phyloP scores from a whole-genome alignment of 176 grass and related monocot species.

The Eragrostis nindensis region DNA sequence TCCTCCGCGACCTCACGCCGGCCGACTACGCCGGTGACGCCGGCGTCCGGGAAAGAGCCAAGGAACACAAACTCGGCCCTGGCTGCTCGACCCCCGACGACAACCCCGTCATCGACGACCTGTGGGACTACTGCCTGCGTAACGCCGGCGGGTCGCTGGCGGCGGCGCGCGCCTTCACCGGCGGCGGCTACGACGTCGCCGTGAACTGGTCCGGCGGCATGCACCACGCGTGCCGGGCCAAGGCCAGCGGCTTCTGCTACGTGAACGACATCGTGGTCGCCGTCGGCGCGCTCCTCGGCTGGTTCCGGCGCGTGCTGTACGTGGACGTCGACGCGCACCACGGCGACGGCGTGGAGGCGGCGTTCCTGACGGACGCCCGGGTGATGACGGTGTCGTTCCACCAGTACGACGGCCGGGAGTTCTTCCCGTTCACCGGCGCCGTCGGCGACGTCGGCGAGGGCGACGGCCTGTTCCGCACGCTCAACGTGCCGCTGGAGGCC shows the following conservation, averaged over 20 bases:
- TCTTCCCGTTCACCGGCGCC: slow-evolving; percentile 56
- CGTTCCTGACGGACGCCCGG: slow-evolving; percentile 49
- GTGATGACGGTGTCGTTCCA: slow-evolving; percentile 78
- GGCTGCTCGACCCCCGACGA: no score
- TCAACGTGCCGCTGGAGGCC: slow-evolving; percentile 60
- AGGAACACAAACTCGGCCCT: no score
- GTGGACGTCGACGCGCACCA: slow-evolving; percentile 81
- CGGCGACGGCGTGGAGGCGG: slow-evolving; percentile 63
- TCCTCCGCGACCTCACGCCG: slow-evolving; percentile 42
- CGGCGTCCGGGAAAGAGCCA: no score
- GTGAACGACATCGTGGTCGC: slow-evolving; percentile 67
- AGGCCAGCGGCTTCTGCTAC: slow-evolving; percentile 64
- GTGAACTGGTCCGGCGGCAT: slow-evolving; percentile 64
- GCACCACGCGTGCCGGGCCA: slow-evolving; percentile 52
- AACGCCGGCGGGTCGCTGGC: slow-evolving; percentile 53
- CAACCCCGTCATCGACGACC: slow-evolving; percentile 52
- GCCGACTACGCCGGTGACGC: no score
- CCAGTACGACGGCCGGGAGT: slow-evolving; percentile 2
- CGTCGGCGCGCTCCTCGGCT: slow-evolving; percentile 48
- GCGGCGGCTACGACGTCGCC: slow-evolving; percentile 42
- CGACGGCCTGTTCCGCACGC: slow-evolving; percentile 35
- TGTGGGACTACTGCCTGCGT: slow-evolving; percentile 50
- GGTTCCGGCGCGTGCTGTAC: slow-evolving; percentile 60
- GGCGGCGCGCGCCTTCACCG: neutral
- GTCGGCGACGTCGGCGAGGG: slow-evolving; percentile 36